Conservation (phyloP, 169 alveolate species). For the Plasmodium vinckei region DNA sequence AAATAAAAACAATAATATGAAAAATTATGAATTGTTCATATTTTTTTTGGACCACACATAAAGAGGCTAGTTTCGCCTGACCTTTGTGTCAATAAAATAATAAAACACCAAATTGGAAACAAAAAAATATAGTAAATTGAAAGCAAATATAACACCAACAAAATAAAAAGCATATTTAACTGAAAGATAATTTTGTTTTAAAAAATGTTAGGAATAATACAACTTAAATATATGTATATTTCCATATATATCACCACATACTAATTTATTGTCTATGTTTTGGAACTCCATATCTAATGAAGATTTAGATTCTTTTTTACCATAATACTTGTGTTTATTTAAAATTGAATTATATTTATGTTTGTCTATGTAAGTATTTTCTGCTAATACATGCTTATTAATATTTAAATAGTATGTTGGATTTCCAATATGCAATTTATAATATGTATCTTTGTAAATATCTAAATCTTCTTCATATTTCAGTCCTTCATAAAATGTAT, state of each 20-base stretch:
- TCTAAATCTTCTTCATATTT: conserved; percentile 51
- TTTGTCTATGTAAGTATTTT: conserved; percentile 41
- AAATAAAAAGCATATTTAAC: too few relatives aligned
- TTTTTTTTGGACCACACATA: not conserved
- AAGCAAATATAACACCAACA: too few relatives aligned
- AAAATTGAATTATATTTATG: conserved; percentile 41
- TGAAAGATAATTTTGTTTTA: too few relatives aligned
- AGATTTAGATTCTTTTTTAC: conserved; percentile 10
- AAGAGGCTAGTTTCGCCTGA: not conserved
- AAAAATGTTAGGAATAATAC: conserved; percentile 12
- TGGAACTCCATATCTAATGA: conserved; percentile 33
- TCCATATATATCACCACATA: conserved; percentile 73
- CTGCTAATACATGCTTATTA: conserved; percentile 36
- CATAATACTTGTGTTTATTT: conserved; percentile 47
- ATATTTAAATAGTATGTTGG: conserved; percentile 73
- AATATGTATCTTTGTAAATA: conserved; percentile 59
- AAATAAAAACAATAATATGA: not conserved
- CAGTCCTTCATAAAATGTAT: conserved; percentile 10
- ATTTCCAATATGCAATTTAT: conserved; percentile 45
- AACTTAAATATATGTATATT: conserved; percentile 61
- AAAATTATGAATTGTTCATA: not conserved
- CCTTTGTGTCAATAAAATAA: not conserved
- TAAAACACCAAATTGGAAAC: too few relatives aligned
- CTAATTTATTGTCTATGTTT: conserved; percentile 54
- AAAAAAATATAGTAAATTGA: too few relatives aligned